phyloP scores from a whole-genome alignment of 257 asterid species.

The Solanum sitiens region DNA sequence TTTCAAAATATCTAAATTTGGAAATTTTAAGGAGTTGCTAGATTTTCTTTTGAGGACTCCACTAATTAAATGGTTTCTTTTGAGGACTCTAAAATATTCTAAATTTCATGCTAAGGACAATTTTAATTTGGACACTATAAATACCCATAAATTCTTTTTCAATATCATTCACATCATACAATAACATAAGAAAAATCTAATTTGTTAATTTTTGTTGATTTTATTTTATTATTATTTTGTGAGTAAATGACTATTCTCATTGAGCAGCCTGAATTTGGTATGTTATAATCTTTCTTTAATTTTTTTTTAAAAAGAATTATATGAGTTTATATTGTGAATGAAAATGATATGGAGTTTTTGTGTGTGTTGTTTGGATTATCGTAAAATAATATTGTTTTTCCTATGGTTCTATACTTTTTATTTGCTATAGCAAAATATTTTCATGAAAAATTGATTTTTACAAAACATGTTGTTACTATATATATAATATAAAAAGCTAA shows the following conservation, averaged over 20 bases:
- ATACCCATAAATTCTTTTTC: slow-evolving; percentile 8
- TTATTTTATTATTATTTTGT: background rate
- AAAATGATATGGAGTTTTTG: background rate
- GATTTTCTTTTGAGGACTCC: slow-evolving; percentile 30
- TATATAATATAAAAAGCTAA: no score
- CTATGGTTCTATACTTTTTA: no score
- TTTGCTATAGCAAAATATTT: background rate
- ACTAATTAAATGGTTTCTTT: background rate
- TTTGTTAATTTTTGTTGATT: background rate
- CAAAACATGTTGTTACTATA: no score
- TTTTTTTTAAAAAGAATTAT: background rate
- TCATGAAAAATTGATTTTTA: no score
- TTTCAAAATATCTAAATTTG: background rate
- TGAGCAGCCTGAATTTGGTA: slow-evolving; percentile 46
- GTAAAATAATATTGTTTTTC: background rate
- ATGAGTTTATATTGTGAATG: background rate
- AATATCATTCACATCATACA: background rate
- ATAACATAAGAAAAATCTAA: background rate
- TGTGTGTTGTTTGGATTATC: background rate
- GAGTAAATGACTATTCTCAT: slow-evolving; percentile 49
- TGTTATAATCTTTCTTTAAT: background rate
- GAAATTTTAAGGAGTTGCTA: background rate
- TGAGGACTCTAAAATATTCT: background rate
- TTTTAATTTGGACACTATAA: slow-evolving; percentile 27
- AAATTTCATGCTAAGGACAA: slow-evolving; percentile 37